Conservation (phyloP, 2,329 filamentous ascomycete genomes). For the Fusarium multiceps region DNA sequence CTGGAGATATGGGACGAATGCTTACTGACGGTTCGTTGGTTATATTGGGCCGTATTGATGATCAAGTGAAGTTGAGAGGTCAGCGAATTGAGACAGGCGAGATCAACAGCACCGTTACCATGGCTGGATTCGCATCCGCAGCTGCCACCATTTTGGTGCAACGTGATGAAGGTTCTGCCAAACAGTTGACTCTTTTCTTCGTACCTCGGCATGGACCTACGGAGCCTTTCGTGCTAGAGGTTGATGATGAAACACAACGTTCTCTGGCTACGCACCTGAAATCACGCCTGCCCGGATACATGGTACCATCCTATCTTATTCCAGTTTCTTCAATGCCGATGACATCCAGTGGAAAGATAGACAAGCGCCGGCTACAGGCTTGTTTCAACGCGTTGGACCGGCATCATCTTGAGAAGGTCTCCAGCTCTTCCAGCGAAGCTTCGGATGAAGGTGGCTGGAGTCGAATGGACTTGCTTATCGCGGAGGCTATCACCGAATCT, state of each 20-base stretch:
- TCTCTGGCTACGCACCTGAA: constrained; percentile 66
- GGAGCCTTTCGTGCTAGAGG: constrained; percentile 53
- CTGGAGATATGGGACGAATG: constrained; percentile 84
- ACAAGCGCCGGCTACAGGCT: constrained; percentile 65
- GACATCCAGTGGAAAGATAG: constrained; percentile 79
- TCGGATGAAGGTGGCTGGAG: constrained; percentile 60
- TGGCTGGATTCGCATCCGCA: constrained; percentile 63
- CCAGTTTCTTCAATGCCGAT: constrained; percentile 76
- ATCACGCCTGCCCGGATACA: constrained; percentile 74
- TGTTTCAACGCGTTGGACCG: constrained; percentile 60
- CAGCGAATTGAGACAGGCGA: constrained; percentile 84
- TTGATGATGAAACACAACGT: constrained; percentile 51
- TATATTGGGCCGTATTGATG: constrained; percentile 79
- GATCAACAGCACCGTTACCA: constrained; percentile 72
- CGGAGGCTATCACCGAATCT: constrained; percentile 62
- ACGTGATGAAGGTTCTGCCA: constrained; percentile 50
- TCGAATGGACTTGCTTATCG: constrained; percentile 66
- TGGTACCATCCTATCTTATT: constrained; percentile 80
- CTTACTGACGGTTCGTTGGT: constrained; percentile 80
- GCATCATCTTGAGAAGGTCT: constrained; percentile 56
- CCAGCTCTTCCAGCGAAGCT: constrained; percentile 42
- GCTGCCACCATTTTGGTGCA: constrained; percentile 72
- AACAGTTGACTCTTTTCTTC: constrained; percentile 77
- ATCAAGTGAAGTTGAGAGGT: constrained; percentile 84
- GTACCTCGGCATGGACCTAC: constrained; percentile 55